These are phyloP conservation scores for Abortiporus biennis DNA, from an alignment of 1,284 basidiomycete species.

Conservation along the genomic window DNA sequence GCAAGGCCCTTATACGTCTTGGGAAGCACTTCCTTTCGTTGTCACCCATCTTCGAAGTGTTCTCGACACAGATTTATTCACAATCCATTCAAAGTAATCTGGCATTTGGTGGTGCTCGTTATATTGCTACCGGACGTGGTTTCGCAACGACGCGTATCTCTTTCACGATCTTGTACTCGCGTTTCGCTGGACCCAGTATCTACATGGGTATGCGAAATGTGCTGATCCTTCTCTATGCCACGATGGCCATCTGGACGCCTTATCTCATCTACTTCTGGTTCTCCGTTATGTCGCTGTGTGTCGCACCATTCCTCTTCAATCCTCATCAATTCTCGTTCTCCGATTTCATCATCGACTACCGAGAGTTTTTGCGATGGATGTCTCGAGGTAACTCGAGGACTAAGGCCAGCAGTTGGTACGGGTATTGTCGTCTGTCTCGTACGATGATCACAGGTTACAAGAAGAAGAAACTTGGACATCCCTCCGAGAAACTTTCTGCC, in stretches of 20 bases:
- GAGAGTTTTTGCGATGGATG: constrained; percentile 97
- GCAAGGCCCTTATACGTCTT: constrained; percentile 88
- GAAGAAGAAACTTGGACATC: constrained; percentile 95
- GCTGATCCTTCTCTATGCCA: constrained; percentile 82
- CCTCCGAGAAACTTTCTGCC: constrained; percentile 90
- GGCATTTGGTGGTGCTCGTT: constrained; percentile 93
- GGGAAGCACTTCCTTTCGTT: constrained; percentile 93
- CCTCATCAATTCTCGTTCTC: constrained; percentile 95
- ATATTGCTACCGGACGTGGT: constrained; percentile 95
- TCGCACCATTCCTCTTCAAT: constrained; percentile 96
- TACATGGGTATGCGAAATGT: constrained; percentile 95
- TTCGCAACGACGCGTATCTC: constrained; percentile 94
- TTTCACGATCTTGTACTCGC: constrained; percentile 93
- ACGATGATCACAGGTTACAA: constrained; percentile 98
- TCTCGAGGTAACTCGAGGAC: constrained; percentile 92
- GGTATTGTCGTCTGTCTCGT: constrained; percentile 91
- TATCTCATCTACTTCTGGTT: constrained; percentile 98
- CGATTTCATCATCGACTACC: constrained; percentile 97
- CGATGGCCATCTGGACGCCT: constrained; percentile 87
- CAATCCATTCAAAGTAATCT: constrained; percentile 93
- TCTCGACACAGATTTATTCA: constrained; percentile 95
- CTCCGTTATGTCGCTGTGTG: constrained; percentile 84
- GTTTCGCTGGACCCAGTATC: constrained; percentile 96
- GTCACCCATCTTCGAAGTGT: constrained; percentile 95
- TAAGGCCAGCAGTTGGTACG: constrained; percentile 97